Conservation (phyloP, 2,329 filamentous ascomycete genomes). For the Graphiopsis chlorocephala region DNA sequence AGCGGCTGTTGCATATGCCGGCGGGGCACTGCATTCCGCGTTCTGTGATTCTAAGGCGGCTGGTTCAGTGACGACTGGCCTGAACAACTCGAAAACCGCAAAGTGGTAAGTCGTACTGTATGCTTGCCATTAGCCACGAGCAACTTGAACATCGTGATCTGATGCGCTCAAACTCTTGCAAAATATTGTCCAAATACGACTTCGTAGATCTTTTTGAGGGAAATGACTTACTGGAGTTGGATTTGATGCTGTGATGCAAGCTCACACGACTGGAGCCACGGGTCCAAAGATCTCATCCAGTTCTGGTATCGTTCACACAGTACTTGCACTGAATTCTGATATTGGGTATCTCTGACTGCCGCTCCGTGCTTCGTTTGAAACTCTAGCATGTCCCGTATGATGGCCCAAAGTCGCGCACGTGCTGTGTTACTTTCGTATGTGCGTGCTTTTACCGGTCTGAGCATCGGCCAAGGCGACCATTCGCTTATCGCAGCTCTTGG, state of each 20-base stretch:
- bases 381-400: neutral
- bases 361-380: neutral
- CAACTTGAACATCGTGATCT: fast-evolving
- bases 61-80: neutral
- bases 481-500: too few species aligned
- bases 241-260: neutral
- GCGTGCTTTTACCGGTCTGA: neutral
- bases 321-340: neutral
- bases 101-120: neutral
- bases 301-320: neutral
- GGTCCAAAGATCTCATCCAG: neutral
- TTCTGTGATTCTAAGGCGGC: neutral
- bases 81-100: neutral
- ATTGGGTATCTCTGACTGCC: neutral
- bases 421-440: neutral
- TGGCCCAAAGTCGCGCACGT: too few species aligned
- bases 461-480: too few species aligned
- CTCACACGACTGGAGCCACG: neutral
- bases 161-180: neutral
- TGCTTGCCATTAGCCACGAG: neutral
- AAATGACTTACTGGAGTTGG: neutral
- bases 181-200: neutral
- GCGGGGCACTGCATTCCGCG: neutral
- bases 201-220: neutral
- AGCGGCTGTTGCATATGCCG: neutral